Evolutionary conservation across 305 asterid genomes (phyloP), one percentile per base, ranked within the genome.

Genomic region (Fraxinus ornus): DNA sequence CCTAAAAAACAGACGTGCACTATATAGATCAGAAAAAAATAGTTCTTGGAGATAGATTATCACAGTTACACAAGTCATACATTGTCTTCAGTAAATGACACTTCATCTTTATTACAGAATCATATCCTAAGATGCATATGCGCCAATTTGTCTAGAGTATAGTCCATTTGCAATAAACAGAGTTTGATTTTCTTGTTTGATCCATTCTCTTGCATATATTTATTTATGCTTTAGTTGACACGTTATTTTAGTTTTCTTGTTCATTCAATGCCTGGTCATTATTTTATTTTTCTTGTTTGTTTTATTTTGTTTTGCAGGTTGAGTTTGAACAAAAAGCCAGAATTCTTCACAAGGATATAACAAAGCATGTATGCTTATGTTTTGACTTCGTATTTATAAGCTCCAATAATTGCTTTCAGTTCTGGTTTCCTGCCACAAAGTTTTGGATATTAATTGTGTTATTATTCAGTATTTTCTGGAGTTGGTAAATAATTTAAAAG

Each of bases 301-400:
- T 22, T 62, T 62, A n/a, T 77, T 70, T 80, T 79, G 71, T 66
- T 87, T 82, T 82, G 36, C 90, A 91, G 94, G 90, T 35, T 81
- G 85, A 88, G 82, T 86, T 91, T 77, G 88, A 90, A 82, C 70
- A 83, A 86, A 90, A 85, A 78, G 92, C 90, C 60, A 83, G 84
- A 72, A 52, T 81, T 75, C 85, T 91, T 80, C 95, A 90, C 85
- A 80, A 75, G 90, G 92, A 91, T 84, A 28, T 89, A 19, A 90
- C 86, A 49, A 84, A 84, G 41, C 84, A 87, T 84, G 95, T 91
- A 90, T 13, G 92, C 71, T 44, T 73, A 32, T 75, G 17, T 76
- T 52, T 36, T 36, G 30, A 17, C 78, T 49, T 84, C 49, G 41
- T 60, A 72, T 49, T 15, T 79, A 41, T 82, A 75, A 77, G 49